Evolutionary conservation across 108 stramenopile genomes (phyloP), one percentile per base, ranked within the genome.

Genomic region (Nannochloropsis oceanica): DNA sequence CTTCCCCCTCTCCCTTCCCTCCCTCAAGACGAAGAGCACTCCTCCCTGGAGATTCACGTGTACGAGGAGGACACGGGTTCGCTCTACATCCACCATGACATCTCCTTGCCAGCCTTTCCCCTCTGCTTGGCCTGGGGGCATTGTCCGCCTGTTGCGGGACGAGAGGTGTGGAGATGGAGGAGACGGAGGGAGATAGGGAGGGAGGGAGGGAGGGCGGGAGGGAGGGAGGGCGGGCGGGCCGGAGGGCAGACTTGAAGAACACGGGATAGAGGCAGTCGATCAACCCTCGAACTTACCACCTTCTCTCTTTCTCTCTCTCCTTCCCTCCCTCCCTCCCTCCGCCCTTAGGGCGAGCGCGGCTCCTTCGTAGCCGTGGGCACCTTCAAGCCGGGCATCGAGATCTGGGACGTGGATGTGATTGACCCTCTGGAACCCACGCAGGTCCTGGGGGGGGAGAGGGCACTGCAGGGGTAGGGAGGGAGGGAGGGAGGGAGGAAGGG

Each of bases 331-430:
- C 84, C 73, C 14, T 43, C 14, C 42, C 7, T 14, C 27, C 22
- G 11, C 73, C 43, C n/a, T 9, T 18, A 73, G 59, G n/a, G 59
- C 59, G 92, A 94, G 59, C 59, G 59, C 8, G 97, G 96, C 43
- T 95, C 94, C 89, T 97, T 91, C 87, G 92, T 93, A 27, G 99
- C 99, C 12, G 97, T 99, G 20, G 98, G 99, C 25, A 97, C 97
- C 34, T 98, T 99, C 88, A 87, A 93, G 43, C 95, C 98, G 14
- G 97, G 93, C 24, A 99, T 99, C 89, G 98, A 99, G 90, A 94
- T 99, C 84, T 99, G 99, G 99, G 98, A 99, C 89, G 87, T 98
- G 7, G 99, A 99, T 88, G 96, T 98, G 2, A 85, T 99, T 89
- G 97, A 99, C 91, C 94, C 98, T 0, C 86, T 99, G 20, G 99